Evolutionary conservation across 495 filamentous ascomycete genomes (phyloP).

Genomic region (Penicillium manginii): DNA sequence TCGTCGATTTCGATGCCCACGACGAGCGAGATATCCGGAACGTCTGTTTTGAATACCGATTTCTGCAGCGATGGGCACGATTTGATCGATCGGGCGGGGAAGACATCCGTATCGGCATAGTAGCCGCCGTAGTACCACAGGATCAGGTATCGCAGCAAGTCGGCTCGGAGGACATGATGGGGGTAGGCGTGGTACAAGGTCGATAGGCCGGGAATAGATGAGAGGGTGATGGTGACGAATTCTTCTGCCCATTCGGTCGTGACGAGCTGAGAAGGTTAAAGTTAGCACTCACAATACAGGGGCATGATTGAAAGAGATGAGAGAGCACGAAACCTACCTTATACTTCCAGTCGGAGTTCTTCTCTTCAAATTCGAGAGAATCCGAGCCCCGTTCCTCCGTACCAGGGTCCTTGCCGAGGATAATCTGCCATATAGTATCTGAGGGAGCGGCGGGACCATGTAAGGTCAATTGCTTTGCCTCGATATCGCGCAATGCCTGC

Average conservation of each 20-base stretch:
- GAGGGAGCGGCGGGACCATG: constrained; percentile 13
- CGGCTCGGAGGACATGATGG: constrained; percentile 44
- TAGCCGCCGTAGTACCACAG: constrained; percentile 54
- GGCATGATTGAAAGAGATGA: neutral
- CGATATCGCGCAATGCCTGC: constrained; percentile 31
- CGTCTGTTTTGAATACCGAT: constrained; percentile 20
- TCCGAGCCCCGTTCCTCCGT: constrained; percentile 26
- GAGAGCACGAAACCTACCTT: constrained; percentile 25
- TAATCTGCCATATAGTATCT: constrained; percentile 43
- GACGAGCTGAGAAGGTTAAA: constrained; percentile 25
- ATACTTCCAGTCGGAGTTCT: constrained; percentile 39
- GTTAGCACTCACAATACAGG: too few relatives aligned
- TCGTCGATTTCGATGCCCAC: constrained; percentile 48
- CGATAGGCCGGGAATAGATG: constrained; percentile 35
- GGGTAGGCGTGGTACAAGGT: constrained; percentile 39
- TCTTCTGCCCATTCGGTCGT: constrained; percentile 33
- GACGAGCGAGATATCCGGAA: constrained; percentile 39
- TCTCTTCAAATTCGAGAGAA: constrained; percentile 33
- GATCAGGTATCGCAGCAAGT: constrained; percentile 54
- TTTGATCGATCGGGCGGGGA: constrained; percentile 35
- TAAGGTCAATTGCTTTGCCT: constrained; percentile 16
- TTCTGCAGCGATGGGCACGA: constrained; percentile 33
- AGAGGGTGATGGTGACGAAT: constrained; percentile 33
- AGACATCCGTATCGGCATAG: constrained; percentile 54
- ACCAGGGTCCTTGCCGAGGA: constrained; percentile 18